A percentile compares a stretch with the other conserved stretches of the same genome.
Evolutionary conservation across 495 filamentous ascomycete genomes (phyloP).

Genomic region (Chlorociboria aeruginascens): DNA sequence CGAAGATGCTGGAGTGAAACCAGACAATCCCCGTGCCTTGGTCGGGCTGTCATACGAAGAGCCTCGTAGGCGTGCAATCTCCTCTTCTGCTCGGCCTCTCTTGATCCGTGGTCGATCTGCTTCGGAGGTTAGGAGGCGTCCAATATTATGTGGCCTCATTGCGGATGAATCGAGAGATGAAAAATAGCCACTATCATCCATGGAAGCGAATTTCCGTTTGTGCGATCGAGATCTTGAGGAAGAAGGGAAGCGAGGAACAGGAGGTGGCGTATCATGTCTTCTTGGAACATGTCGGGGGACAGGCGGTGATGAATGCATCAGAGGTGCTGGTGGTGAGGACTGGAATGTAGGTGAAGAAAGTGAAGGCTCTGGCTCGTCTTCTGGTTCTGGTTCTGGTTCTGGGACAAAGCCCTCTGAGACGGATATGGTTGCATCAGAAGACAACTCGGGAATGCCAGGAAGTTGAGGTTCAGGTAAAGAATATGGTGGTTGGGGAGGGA

Average conservation of each 20-base stretch:
- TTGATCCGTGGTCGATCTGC: slow-evolving; percentile 68
- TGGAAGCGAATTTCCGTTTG: slow-evolving; percentile 59
- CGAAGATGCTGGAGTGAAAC: slow-evolving; percentile 33
- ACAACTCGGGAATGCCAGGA: slow-evolving; percentile 43
- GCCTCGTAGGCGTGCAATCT: slow-evolving; percentile 85
- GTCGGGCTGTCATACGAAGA: slow-evolving; percentile 89
- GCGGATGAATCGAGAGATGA: slow-evolving; percentile 94
- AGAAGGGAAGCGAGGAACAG: slow-evolving; percentile 42
- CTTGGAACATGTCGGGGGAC: slow-evolving; percentile 49
- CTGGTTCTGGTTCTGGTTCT: slow-evolving; percentile 44
- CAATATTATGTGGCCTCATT: slow-evolving; percentile 37
- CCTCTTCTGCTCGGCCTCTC: slow-evolving; percentile 84
- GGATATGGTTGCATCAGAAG: slow-evolving; percentile 91
- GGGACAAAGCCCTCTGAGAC: slow-evolving; percentile 60
- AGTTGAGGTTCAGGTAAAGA: slow-evolving; percentile 6
- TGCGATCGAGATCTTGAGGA: slow-evolving; percentile 44
- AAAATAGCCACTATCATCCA: slow-evolving; percentile 95
- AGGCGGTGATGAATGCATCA: slow-evolving; percentile 79
- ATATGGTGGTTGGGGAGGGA: slow-evolving; percentile 8
- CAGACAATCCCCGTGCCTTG: slow-evolving; percentile 36
- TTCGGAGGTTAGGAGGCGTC: slow-evolving; percentile 56
- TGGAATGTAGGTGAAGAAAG: slow-evolving; percentile 51
- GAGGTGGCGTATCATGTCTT: slow-evolving; percentile 66
- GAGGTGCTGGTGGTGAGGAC: slow-evolving; percentile 26
- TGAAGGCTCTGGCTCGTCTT: slow-evolving; percentile 32